Base-by-base conservation (phyloP, 2,329 filamentous ascomycete species). In the Epicoccum sorghinum region DNA sequence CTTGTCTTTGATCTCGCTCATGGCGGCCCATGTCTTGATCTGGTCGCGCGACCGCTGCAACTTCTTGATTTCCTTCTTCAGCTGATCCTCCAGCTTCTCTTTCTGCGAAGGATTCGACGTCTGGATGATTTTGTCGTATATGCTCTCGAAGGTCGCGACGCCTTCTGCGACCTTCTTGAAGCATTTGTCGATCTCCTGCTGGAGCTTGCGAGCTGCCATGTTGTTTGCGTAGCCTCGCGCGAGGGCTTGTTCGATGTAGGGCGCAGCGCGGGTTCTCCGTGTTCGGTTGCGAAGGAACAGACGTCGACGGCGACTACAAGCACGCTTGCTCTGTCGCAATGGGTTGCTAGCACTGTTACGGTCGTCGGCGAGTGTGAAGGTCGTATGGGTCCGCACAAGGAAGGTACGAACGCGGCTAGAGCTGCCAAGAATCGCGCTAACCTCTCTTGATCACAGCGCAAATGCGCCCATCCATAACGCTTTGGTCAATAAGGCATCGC, bases 31-130 rank as follows among this genome's bases (percentile, higher is more conserved):
- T 83, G 93, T 96, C 82, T 99, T 99, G 82, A 99, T 98, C 82
- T 98, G 95, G 77, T 99, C 95, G 72, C 95, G 89, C 77, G 95
- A 88, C 69, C 95, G 86, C 78, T 99, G 95, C 52, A 99, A 87
- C 84, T 99, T 99, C 87, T 99, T 99, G 85, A 98, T 98, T 80
- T 99, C 95, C 74, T 95, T 91, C 82, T 99, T 99, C 66, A 99
- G 84, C 74, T 95, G 91, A 79, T 99, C 95, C 77, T 99, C 95
- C 46, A 96, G 86, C 81, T 98, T 99, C 79, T 98, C 95, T 76
- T 97, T 96, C 78, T 98, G 95, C 58, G 95, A 91, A 51, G 89
- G 86, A 79, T 97, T 98, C 70, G 87, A 90, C 47, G 92, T 92
- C 66, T 93, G 87, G 70, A 93, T 90, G 64, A 99, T 96, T 86